Base-by-base conservation (phyloP, 345 rosid genomes). In the Eucalyptus rudis region DNA sequence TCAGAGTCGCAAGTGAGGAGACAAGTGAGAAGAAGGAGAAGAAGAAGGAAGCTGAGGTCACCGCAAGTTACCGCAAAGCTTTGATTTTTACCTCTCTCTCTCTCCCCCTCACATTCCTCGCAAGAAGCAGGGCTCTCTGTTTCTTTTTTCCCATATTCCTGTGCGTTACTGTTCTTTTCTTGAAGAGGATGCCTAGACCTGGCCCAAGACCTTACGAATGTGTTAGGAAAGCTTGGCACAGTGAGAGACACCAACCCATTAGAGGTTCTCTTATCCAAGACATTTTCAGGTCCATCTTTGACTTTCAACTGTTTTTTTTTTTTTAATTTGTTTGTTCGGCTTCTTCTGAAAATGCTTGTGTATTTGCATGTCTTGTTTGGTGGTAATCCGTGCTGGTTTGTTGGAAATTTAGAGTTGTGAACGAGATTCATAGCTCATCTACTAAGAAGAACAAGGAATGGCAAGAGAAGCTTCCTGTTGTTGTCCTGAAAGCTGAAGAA, bases 391-490 rank as follows among this genome's bases (percentile, higher is more conserved):
- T 13, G 56, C 84, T 40, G 47, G 6, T 83, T 22, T 83, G 80
- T 43, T 56, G 87, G 36, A 12, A 76, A 49, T 33, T 91, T 71
- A 96, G 97, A 90, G 92, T 96, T 50, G 97, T 91, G 52, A 91
- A 91, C 88, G 96, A 92, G 93, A 88, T 91, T 88, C 97, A 95
- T 90, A 86, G 92, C 87, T 58, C 93, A 1, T 90, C 94, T 36
- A 95, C 95, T 6, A 95, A 91, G 93, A 95, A 93, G 93, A 95
- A 95, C 94, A 94, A 94, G 90, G 96, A 95, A 91, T 95, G 97
- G 97, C 95, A 93, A 88, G 94, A 95, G 89, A 95, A 95, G 89
- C 95, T 95, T 49, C 97, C 96, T 27, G 89, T 94, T 91, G 97
- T 96, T 87, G 96, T 95, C 92, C 90, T 95, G 89, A 96, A 91